Base-by-base conservation (phyloP, 2,329 filamentous ascomycete genomes). In the Calonectria pteridis region DNA sequence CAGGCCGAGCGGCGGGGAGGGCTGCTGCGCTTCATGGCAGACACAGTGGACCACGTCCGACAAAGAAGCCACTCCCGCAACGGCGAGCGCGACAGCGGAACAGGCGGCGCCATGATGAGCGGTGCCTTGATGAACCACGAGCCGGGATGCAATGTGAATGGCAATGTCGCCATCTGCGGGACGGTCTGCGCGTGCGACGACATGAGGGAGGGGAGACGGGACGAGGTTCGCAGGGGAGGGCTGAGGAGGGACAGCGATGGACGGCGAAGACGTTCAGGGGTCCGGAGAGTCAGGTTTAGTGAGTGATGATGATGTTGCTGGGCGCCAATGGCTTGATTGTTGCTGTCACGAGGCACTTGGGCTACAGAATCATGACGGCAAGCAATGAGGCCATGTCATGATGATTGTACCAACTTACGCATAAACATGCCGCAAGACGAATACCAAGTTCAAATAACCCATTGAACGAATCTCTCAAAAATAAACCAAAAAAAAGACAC, bases 271-370 rank as follows among this genome's bases (percentile, higher is more conserved):
- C 53, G 43, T 4, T 20, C 55, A n/a, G 20, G 26, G 6, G 18
- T 26, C n/a, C 63, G 53, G 18, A 62, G 64, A 31, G 69, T 72
- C n/a, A 67, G 69, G 6, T 72, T 72, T 35, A 58, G 31, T 28
- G 9, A 35, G 26, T 63, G 28, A 67, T 11, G 33, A 37, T 13
- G 29, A 11, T 3, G 14, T 40, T 26, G 14, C 18, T 20, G 23
- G 23, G 29, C 33, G 33, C 14, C 35, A 40, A 62, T 40, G 55
- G 33, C 16, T 62, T 62, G 33, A 20, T 66, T 66, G 11, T 37
- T 28, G 5, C 16, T 23, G 55, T 28, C n/a, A 46, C 13, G 43
- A 46, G 23, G 23, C 35, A 37, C 43, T n/a, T 28, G 55, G 55
- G 13, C 16, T 62, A 40, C 13, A n/a, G 33, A 40, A 28, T 40